phyloP scores from a whole-genome alignment of 345 rosid species.

The Fremontodendron californicum region DNA sequence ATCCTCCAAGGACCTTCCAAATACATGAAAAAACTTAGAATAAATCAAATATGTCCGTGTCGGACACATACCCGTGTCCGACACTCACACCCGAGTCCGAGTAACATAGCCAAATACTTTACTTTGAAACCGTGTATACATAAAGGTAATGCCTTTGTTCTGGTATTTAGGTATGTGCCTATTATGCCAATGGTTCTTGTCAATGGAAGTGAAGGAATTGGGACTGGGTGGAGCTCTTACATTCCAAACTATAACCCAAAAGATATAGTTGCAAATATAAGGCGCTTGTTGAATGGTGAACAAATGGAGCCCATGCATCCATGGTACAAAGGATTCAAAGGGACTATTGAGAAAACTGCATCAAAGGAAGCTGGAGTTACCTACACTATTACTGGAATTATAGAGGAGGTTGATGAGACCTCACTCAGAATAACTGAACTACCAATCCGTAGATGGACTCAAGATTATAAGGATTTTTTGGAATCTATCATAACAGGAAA shows the following conservation, averaged over 20 bases:
- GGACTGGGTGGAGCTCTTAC: slow-evolving; percentile 98
- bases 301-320: slow-evolving; percentile 91
- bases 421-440: slow-evolving; percentile 67
- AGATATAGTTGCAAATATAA: slow-evolving; percentile 70
- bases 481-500: slow-evolving; percentile 30
- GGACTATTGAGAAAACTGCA: slow-evolving; percentile 73
- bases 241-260: slow-evolving; percentile 90
- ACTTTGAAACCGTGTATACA: too few relatives aligned
- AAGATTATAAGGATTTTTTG: slow-evolving; percentile 70
- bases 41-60: too few relatives aligned
- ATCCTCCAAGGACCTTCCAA: too few relatives aligned
- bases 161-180: slow-evolving; percentile 73
- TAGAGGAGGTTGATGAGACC: slow-evolving; percentile 70
- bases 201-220: slow-evolving; percentile 97
- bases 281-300: slow-evolving; percentile 66
- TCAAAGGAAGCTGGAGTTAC: slow-evolving; percentile 60
- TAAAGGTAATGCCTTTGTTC: background rate
- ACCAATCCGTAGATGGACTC: slow-evolving; percentile 90
- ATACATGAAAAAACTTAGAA: too few relatives aligned
- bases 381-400: slow-evolving; percentile 59
- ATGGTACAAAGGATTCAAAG: slow-evolving; percentile 91
- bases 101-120: background rate
- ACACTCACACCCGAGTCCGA: too few relatives aligned
- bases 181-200: slow-evolving; percentile 82
- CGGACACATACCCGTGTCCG: too few relatives aligned